Evolutionary conservation across 208 protist genomes (phyloP).

Genomic region (Leishmania guyanensis): DNA sequence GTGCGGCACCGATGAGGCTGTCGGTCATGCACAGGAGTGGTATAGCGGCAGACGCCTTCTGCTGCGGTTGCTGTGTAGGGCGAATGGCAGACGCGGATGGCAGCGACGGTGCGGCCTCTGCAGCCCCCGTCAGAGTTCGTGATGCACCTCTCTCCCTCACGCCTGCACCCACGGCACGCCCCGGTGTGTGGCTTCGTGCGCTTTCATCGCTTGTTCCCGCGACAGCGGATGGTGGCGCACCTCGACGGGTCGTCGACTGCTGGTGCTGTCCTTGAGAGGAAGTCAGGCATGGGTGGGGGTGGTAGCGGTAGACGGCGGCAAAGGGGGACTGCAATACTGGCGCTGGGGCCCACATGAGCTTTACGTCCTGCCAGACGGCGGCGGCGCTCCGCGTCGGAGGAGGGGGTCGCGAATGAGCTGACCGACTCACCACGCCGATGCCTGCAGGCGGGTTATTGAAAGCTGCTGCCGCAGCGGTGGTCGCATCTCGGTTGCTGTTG

Average conservation of each 20-base stretch:
- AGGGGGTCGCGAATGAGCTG: not conserved
- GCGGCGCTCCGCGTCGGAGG: constrained; percentile 3
- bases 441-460: too few relatives aligned
- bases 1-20: constrained; percentile 27
- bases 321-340: constrained; percentile 8
- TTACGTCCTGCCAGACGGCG: constrained; percentile 16
- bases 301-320: constrained; percentile 18
- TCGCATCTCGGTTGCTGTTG: not conserved
- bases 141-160: not conserved
- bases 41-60: not conserved
- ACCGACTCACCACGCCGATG: not conserved
- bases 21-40: constrained; percentile 26
- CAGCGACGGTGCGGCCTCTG: constrained; percentile 3
- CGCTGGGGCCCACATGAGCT: constrained; percentile 27
- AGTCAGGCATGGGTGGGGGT: not conserved
- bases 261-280: not conserved
- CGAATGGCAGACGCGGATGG: not conserved
- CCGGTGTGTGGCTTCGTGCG: not conserved
- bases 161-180: not conserved
- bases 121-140: not conserved
- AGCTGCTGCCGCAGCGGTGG: not conserved
- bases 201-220: not conserved
- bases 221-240: not conserved
- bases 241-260: not conserved
- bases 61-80: not conserved